Evolutionary conservation across 495 filamentous ascomycete genomes (phyloP), one percentile per base, ranked within the genome.

Genomic region (Platismatia glauca): DNA sequence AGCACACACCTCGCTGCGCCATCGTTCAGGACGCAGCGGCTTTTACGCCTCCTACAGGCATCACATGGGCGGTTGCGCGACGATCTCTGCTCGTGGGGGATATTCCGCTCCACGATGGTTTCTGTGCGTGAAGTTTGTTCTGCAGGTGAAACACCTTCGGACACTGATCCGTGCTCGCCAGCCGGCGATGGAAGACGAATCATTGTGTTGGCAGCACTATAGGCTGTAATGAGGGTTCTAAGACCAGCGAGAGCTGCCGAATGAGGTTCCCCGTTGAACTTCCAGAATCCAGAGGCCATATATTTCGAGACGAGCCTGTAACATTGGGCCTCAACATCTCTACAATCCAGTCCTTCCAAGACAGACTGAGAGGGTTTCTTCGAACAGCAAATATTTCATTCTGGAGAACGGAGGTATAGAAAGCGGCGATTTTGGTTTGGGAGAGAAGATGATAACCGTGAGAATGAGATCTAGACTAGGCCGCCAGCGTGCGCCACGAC

Each of bases 1-100:
- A 84, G 76, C 61, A 85, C 76, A 71, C 85, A 88, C 68, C 76
- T 79, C 34, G 81, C 79, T 41, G 84, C 81, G 33, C 84, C 85
- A 52, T 85, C 84, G 66, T 86, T 82, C 69, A 90, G 82, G 62
- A 90, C 86, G 72, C 89, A 93, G 69, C 87, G 84, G 56, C 81
- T 84, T 72, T 88, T 86, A 60, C 86, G 77, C 71, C 79, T 78
- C 60, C 85, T 77, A 70, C 89, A 93, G 37, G 83, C 79, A 71
- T 86, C 84, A 72, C 78, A 81, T 9, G 75, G 76, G 29, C 76
- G 67, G 38, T 71, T 71, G 61, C 61, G 69, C 16, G 43, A 55
- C 44, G 48, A 34, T 34, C n/a, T 66, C 62, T 67, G 62, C 58
- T 65, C 65, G 52, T 44, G 44, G 37, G 29, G 60, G 22, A 33